Conservation (phyloP, 164 flowering plant species). For the Berberis thunbergii region DNA sequence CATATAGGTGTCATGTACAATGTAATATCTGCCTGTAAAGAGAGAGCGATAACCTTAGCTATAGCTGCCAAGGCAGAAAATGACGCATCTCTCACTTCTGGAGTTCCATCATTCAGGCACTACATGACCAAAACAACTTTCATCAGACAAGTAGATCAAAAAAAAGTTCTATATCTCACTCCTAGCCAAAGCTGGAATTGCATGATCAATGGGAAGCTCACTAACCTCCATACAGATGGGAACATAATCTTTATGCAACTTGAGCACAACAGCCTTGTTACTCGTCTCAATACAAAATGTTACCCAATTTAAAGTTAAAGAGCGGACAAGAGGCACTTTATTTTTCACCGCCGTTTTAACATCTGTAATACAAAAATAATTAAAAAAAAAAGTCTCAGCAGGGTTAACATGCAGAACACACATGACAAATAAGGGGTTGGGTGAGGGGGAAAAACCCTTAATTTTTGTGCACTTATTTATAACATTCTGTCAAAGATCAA, state of each 20-base stretch:
- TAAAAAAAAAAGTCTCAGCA: too few species aligned
- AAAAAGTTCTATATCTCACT: too few species aligned
- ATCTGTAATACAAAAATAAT: conserved; percentile 40
- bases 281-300: conserved; percentile 91
- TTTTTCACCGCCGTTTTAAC: conserved; percentile 77
- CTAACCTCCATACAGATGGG: conserved; percentile 98
- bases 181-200: too few species aligned
- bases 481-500: too few species aligned
- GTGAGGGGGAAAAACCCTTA: too few species aligned
- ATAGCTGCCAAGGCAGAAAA: conserved; percentile 91
- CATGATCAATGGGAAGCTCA: too few species aligned
- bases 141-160: too few species aligned
- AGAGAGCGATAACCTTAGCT: conserved; percentile 64
- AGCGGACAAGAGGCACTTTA: conserved; percentile 98
- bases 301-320: conserved; percentile 89
- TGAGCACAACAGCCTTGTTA: conserved; percentile 72
- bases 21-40: neutral
- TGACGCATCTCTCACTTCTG: conserved; percentile 97
- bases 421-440: too few species aligned
- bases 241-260: conserved; percentile 94
- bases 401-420: too few species aligned
- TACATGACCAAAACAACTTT: conserved; percentile 19
- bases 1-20: too few species aligned
- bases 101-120: conserved; percentile 96
- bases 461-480: too few species aligned